Base-by-base conservation (phyloP, 1,284 basidiomycete species). In the Ganoderma meredithae region DNA sequence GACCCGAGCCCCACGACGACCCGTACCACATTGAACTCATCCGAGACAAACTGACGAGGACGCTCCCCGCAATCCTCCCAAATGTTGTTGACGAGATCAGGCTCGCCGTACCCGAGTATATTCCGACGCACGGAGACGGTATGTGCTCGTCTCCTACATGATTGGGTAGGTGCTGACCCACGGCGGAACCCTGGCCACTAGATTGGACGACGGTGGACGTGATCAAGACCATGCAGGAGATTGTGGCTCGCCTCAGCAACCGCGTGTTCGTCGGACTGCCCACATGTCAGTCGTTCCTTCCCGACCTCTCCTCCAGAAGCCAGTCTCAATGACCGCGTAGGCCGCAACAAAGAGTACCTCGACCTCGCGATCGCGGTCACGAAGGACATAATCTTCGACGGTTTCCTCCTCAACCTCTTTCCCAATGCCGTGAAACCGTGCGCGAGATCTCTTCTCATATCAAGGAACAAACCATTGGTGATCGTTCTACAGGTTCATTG, bases 251-350 rank as follows among this genome's bases (percentile, higher is more conserved):
- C 13, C 52, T 63, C 27, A 83, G 79, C 67, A 86, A 85, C 70
- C 79, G 84, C 52, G 81, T 83, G 5, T 83, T 86, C 63, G 81
- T 86, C 65, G 84, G 85, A 0, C 64, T 78, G 4, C 82, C 82
- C 10, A 19, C 62, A 13, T 22, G 67, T 58, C 2, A 9, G 55
- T 39, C 13, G 36, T 36, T 36, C 36, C 36, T 36, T 36, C 36
- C 36, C 36, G 36, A 36, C 9, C 6, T 36, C 36, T 36, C 36
- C 9, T 36, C 7, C 1, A 1, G 7, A 36, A 6, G 9, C 36
- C 47, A 9, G 64, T 47, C 56, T 62, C 33, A 83, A 79, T 66
- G 85, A 85, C 10, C 13, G 27, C 10, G 15, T 62, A 69, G 70
- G 64, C 41, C 61, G 71, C 3, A 52, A 71, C 59, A n/a, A 64